Evolutionary conservation across 441 rosid species (phyloP).

Genomic region (Sinapis alba): DNA sequence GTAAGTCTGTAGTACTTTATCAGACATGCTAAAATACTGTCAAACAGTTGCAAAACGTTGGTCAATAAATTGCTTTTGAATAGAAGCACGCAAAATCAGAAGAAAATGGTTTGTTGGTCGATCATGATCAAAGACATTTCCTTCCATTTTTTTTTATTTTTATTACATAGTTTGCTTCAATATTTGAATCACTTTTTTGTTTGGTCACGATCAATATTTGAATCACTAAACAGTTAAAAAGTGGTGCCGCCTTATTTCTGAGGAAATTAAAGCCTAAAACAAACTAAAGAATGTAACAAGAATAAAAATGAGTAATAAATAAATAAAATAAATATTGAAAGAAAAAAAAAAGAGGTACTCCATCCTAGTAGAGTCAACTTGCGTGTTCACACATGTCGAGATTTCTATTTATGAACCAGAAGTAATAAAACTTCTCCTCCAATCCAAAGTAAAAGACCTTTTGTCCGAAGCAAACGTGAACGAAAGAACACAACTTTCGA

Average conservation of each 20-base stretch:
- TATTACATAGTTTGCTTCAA: not conserved
- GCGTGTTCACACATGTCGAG: constrained; percentile 40
- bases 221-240: not conserved
- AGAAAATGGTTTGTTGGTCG: not conserved
- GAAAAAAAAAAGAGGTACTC: not conserved
- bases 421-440: constrained; percentile 2
- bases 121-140: not conserved
- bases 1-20: not conserved
- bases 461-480: constrained; percentile 5
- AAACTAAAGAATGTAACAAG: constrained; percentile 1
- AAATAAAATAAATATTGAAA: not conserved
- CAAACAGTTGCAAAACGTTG: not conserved
- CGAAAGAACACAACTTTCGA: constrained; percentile 14
- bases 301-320: constrained; percentile 15
- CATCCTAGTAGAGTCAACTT: constrained; percentile 36
- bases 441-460: constrained; percentile 5
- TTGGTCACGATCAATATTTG: constrained; percentile 21
- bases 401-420: constrained; percentile 37
- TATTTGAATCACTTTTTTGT: constrained; percentile 4
- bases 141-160: too few species aligned
- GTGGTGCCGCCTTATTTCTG: not conserved
- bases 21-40: not conserved
- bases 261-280: not conserved
- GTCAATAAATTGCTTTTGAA: constrained; percentile 10
- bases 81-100: not conserved